Evolutionary conservation across 1,284 basidiomycete species (phyloP).

Genomic region (Takashimella tepidaria): DNA sequence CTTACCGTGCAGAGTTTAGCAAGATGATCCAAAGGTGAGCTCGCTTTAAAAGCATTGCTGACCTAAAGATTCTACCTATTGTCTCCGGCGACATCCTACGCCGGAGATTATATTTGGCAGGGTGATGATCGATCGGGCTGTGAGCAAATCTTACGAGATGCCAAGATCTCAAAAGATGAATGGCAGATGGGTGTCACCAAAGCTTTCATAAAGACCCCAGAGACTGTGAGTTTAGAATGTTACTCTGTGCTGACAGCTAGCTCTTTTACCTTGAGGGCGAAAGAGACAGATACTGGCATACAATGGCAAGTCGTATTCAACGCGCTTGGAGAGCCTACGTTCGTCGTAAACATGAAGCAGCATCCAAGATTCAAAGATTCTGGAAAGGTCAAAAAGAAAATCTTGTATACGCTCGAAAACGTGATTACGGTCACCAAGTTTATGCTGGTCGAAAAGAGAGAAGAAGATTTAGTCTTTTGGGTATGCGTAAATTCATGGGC

Average conservation of each 20-base stretch:
- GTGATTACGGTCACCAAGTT: constrained; percentile 91
- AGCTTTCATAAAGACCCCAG: constrained; percentile 99
- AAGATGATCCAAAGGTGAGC: constrained; percentile 86
- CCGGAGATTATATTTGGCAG: constrained; percentile 96
- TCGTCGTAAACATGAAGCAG: constrained; percentile 92
- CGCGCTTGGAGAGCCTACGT: constrained; percentile 93
- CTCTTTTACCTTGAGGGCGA: constrained; percentile 98
- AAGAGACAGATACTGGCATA: constrained; percentile 99
- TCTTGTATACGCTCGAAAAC: constrained; percentile 77
- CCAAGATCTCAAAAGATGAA: constrained; percentile 91
- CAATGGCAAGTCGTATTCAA: constrained; percentile 96
- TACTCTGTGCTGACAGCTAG: constrained; percentile 48
- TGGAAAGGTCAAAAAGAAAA: constrained; percentile 98
- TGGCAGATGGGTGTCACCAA: constrained; percentile 99
- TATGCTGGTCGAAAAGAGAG: constrained; percentile 90
- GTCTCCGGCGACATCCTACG: constrained; percentile 92
- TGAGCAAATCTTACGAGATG: constrained; percentile 86
- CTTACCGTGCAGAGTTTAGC: constrained; percentile 81
- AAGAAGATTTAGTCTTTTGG: constrained; percentile 84
- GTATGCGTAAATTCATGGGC: constrained; percentile 91
- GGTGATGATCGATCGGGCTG: constrained; percentile 89
- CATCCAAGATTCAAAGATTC: constrained; percentile 91
- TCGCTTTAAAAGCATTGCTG: neutral
- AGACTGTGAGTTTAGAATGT: constrained; percentile 62
- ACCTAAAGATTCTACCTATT: constrained; percentile 77